Evolutionary conservation across 1,284 basidiomycete species (phyloP).

Genomic region (Rhodotorula glutinis): DNA sequence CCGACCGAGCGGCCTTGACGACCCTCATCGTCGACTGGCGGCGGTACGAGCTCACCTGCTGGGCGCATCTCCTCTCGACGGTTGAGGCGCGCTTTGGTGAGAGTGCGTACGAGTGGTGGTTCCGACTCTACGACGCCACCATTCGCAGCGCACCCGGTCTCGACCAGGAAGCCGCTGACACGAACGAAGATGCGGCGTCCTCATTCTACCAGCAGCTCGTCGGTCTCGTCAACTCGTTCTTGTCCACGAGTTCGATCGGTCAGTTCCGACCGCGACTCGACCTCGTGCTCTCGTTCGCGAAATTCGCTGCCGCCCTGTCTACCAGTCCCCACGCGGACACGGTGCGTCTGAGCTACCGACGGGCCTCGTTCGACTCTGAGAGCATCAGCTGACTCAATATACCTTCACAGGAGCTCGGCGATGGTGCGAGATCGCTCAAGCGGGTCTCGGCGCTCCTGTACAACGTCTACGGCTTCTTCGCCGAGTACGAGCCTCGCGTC

Average conservation of each 20-base stretch:
- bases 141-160: conserved; percentile 59
- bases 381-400: conserved; percentile 41
- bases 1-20: conserved; percentile 65
- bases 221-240: conserved; percentile 76
- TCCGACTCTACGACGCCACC: conserved; percentile 78
- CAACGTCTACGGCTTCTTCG: conserved; percentile 66
- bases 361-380: conserved; percentile 47
- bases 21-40: conserved; percentile 85
- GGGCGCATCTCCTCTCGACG: conserved; percentile 75
- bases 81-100: conserved; percentile 63
- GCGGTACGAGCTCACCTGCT: conserved; percentile 79
- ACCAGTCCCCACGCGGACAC: conserved; percentile 6
- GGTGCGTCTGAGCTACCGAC: conserved; percentile 42
- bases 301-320: conserved; percentile 20
- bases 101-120: conserved; percentile 81
- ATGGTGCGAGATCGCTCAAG: conserved; percentile 42
- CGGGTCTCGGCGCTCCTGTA: conserved; percentile 63
- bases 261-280: conserved; percentile 71
- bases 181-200: conserved; percentile 51
- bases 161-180: conserved; percentile 44
- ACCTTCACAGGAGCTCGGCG: conserved; percentile 34
- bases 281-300: conserved; percentile 68
- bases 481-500: conserved; percentile 61
- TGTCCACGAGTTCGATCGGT: conserved; percentile 74
- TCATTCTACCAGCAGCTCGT: conserved; percentile 61